phyloP scores from a whole-genome alignment of 108 stramenopile species.

The Skeletonema menzelii region DNA sequence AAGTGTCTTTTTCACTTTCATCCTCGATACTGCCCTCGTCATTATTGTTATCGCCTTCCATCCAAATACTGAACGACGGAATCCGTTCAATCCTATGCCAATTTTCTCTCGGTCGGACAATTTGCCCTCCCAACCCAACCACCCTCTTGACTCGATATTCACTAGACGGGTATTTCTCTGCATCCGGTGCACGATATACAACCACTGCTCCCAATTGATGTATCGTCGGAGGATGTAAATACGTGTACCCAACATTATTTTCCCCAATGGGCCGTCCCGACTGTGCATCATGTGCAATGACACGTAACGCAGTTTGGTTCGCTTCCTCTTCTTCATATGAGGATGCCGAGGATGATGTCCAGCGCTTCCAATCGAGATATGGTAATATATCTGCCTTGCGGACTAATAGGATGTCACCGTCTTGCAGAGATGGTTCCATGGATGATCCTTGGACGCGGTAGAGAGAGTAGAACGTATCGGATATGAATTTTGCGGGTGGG shows the following conservation, averaged over 20 bases:
- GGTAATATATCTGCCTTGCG: constrained; percentile 58
- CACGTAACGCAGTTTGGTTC: constrained; percentile 22
- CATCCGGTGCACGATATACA: constrained; percentile 37
- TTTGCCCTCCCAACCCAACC: constrained; percentile 69
- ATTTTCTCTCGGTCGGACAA: constrained; percentile 20
- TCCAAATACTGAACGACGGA: constrained; percentile 62
- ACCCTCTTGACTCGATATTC: constrained; percentile 68
- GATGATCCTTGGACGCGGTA: constrained; percentile 56
- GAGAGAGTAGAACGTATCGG: constrained; percentile 58
- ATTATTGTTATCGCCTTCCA: constrained; percentile 66
- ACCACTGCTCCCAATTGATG: constrained; percentile 30
- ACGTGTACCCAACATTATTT: constrained; percentile 16
- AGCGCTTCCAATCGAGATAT: constrained; percentile 13
- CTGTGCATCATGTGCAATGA: constrained; percentile 32
- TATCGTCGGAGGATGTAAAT: constrained; percentile 31
- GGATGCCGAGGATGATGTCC: constrained; percentile 5
- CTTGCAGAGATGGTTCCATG: constrained; percentile 68
- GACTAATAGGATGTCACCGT: constrained; percentile 67
- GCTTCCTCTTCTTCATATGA: background rate
- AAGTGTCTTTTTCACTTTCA: background rate
- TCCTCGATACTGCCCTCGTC: background rate
- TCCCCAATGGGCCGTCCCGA: constrained; percentile 41
- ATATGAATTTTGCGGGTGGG: constrained; percentile 12
- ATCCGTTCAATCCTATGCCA: constrained; percentile 17
- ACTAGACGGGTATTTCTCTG: constrained; percentile 34